phyloP scores from a whole-genome alignment of 306 rosid species.

The Quercus robur region DNA sequence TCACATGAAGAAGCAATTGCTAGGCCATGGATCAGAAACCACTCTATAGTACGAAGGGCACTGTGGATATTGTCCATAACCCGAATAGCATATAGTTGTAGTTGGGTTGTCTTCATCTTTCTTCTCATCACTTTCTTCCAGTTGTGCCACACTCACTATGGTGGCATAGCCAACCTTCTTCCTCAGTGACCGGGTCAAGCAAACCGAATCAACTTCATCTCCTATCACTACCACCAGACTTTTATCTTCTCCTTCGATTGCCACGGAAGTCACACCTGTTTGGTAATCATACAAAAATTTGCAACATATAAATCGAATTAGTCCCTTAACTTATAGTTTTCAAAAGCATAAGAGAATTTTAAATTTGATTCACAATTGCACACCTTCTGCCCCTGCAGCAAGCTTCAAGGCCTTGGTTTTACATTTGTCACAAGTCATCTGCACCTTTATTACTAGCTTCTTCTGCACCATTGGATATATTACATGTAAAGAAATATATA shows the following conservation, averaged over 20 bases:
- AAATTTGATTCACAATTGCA: background rate
- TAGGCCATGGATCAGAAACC: too few relatives aligned
- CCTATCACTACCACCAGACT: conserved; percentile 36
- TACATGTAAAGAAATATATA: too few relatives aligned
- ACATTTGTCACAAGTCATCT: conserved; percentile 9
- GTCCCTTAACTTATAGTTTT: too few relatives aligned
- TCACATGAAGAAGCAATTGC: too few relatives aligned
- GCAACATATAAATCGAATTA: too few relatives aligned
- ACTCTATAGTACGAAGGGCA: too few relatives aligned
- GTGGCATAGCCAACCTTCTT: conserved; percentile 25
- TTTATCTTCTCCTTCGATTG: conserved; percentile 32
- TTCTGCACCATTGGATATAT: background rate
- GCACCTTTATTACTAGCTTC: conserved; percentile 20
- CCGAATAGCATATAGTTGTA: too few relatives aligned
- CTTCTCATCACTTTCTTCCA: background rate
- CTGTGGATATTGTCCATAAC: too few relatives aligned
- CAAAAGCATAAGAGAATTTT: too few relatives aligned
- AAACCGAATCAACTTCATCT: conserved; percentile 16
- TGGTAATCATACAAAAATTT: too few relatives aligned
- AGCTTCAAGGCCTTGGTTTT: conserved; percentile 32
- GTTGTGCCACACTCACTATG: conserved; percentile 20
- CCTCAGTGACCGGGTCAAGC: conserved; percentile 15
- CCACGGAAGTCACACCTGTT: conserved; percentile 43
- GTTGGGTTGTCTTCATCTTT: background rate
- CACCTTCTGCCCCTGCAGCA: conserved; percentile 24